A percentile compares a stretch with the other conserved stretches of the same genome.
Evolutionary conservation across 1,284 basidiomycete species (phyloP).

Genomic region (Marasmius tenuissimus): DNA sequence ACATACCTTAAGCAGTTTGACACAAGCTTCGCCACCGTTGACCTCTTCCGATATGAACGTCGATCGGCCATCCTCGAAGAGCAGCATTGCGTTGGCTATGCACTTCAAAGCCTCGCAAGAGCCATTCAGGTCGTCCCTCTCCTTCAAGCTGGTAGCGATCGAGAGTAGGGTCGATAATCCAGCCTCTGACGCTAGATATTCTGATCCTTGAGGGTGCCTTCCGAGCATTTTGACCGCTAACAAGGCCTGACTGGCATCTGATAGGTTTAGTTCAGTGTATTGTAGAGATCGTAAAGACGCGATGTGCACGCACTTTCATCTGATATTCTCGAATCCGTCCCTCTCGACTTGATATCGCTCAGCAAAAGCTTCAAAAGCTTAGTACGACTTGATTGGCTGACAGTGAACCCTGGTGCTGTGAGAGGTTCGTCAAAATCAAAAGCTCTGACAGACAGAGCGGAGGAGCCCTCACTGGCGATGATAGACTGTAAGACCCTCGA

Average conservation of each 20-base stretch:
- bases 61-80: conserved; percentile 60
- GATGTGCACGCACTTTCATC: conserved; percentile 43
- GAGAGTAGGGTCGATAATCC: conserved; percentile 55
- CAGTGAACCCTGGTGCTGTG: conserved; percentile 32
- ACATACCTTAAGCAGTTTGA: conserved; percentile 63
- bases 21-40: conserved; percentile 56
- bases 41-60: conserved; percentile 58
- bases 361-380: conserved; percentile 49
- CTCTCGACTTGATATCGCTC: conserved; percentile 44
- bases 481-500: neutral
- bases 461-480: neutral
- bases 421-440: neutral
- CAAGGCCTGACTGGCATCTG: conserved; percentile 64
- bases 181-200: conserved; percentile 51
- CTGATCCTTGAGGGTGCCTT: conserved; percentile 68
- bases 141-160: conserved; percentile 43
- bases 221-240: conserved; percentile 76
- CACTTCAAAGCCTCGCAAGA: conserved; percentile 69
- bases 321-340: conserved; percentile 42
- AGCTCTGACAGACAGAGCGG: neutral
- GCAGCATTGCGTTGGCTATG: conserved; percentile 72
- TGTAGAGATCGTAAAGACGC: conserved; percentile 4
- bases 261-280: neutral
- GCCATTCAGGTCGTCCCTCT: conserved; percentile 54
- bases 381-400: conserved; percentile 37